Evolutionary conservation across 2,329 filamentous ascomycete species (phyloP), one percentile per base, ranked within the genome.

Genomic region (Stachybotrys chlorohalonatus): DNA sequence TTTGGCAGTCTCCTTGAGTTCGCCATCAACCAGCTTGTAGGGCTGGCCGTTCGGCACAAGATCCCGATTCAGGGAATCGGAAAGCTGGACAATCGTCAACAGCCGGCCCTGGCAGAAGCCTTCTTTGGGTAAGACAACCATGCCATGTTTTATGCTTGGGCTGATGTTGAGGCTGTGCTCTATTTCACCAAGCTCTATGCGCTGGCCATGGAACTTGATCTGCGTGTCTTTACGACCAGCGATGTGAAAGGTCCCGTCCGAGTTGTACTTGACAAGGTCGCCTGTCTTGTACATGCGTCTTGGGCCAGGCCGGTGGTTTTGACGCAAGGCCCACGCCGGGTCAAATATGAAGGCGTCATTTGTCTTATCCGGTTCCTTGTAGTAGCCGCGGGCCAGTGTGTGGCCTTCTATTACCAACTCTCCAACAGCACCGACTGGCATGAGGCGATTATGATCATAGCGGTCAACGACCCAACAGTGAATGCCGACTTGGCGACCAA

Each of bases 321-420:
- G 59, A 6, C 49, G 32, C 11, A 0, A 11, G 1, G 52, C 31
- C 61, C 61, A 63, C 2, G 6, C 6, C 4, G 60, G 61, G 16
- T 61, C 54, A 4, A 53, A 46, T 13, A 70, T 62, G 9, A 69
- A 69, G 0, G 62, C 61, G 7, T 60, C n/a, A 53, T 63, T 49
- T 67, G 75, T 71, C 52, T 58, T 61, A 7, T 63, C 55, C 3
- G 63, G 53, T 5, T 69, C 64, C 52, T 78, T 75, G 30, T 79
- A 65, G 56, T 82, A 83, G 46, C 77, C 77, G 15, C 73, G 66
- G 15, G 75, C 77, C 9, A 83, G 72, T 0, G 73, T 71, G 49
- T 57, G 52, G 11, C 61, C 54, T 49, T 72, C 71, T 8, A 77
- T 62, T 3, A 71, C 55, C 2, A 74, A 54, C 58, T 74, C 72